phyloP scores from a whole-genome alignment of 345 rosid genomes.

The Bruguiera parviflora region DNA sequence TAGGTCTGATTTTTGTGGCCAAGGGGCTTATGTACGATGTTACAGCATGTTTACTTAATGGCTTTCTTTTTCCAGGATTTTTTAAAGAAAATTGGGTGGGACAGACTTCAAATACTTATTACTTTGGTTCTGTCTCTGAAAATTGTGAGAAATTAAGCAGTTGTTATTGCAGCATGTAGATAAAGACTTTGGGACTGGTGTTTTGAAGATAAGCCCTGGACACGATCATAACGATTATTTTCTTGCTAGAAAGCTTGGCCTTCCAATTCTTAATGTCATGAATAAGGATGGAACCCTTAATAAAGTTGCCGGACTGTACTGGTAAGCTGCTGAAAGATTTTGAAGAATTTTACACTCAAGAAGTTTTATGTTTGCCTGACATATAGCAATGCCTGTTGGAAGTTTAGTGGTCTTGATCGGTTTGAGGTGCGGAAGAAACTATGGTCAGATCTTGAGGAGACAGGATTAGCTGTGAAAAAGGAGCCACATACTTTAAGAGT shows the following conservation, averaged over 20 bases:
- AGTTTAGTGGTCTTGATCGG: slow-evolving; percentile 82
- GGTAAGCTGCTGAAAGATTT: slow-evolving; percentile 43
- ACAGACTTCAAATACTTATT: background rate
- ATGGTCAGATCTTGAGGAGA: slow-evolving; percentile 96
- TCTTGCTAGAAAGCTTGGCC: slow-evolving; percentile 95
- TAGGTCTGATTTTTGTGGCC: background rate
- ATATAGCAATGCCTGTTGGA: slow-evolving; percentile 19
- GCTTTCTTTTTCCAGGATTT: too few relatives aligned
- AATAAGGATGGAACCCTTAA: slow-evolving; percentile 94
- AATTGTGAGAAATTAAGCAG: slow-evolving; percentile 3
- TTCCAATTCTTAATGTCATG: slow-evolving; percentile 94
- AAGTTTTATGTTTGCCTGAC: slow-evolving; percentile 16
- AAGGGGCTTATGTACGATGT: background rate
- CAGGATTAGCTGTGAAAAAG: slow-evolving; percentile 78
- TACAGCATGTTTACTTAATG: too few relatives aligned
- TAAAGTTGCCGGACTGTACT: slow-evolving; percentile 86
- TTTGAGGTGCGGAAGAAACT: slow-evolving; percentile 84
- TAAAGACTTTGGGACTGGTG: slow-evolving; percentile 98
- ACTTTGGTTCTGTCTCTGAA: background rate
- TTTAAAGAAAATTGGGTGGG: background rate
- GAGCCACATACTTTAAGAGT: slow-evolving; percentile 71
- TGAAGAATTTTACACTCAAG: slow-evolving; percentile 12
- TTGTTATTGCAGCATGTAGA: slow-evolving; percentile 68
- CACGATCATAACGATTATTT: slow-evolving; percentile 97
- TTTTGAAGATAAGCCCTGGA: slow-evolving; percentile 97